Conservation (phyloP, 78 protist species). For the Speleostelium caveatum region DNA sequence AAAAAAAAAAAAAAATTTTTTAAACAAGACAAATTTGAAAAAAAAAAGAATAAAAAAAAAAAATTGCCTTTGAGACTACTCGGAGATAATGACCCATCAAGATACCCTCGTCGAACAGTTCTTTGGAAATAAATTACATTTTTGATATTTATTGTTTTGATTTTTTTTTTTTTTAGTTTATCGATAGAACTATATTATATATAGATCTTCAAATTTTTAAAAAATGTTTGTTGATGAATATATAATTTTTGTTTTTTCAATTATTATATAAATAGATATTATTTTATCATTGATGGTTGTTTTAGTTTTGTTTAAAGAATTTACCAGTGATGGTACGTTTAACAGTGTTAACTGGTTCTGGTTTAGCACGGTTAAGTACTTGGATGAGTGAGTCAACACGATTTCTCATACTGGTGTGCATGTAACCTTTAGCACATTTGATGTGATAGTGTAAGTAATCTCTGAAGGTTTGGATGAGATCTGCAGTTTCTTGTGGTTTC, state of each 20-base stretch:
- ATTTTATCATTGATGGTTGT: background rate
- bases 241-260: no score
- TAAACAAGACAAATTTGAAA: background rate
- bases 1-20: background rate
- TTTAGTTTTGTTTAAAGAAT: constrained; percentile 54
- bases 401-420: constrained; percentile 94
- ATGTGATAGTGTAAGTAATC: constrained; percentile 96
- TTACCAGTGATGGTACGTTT: constrained; percentile 79
- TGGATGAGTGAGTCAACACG: constrained; percentile 87
- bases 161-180: no score
- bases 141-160: no score
- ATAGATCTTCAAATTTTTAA: no score
- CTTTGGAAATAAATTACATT: no score
- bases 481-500: constrained; percentile 77
- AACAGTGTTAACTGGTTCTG: constrained; percentile 80
- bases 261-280: background rate
- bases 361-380: constrained; percentile 93
- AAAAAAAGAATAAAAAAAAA: no score
- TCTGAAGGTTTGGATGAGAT: constrained; percentile 89
- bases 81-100: no score
- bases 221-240: no score
- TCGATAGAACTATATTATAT: no score
- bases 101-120: no score
- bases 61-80: background rate
- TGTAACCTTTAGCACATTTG: constrained; percentile 95